These are phyloP conservation scores for Symbiodinium pilosum DNA, from an alignment of 73 alveolate genomes.

Conservation along the genomic window DNA sequence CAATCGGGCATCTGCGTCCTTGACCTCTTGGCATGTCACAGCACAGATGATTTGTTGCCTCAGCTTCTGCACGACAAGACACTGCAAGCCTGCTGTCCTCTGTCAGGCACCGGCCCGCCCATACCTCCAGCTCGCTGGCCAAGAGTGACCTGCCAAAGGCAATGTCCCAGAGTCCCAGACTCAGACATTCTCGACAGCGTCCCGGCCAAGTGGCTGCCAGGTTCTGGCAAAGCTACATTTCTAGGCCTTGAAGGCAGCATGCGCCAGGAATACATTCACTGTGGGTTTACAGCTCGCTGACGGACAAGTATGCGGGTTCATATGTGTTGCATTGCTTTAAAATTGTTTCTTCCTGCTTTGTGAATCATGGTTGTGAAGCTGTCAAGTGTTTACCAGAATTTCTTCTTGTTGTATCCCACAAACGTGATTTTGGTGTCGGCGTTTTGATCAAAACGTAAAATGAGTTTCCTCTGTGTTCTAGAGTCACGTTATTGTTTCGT, in stretches of 20 bases:
- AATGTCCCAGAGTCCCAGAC: neutral
- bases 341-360: too few relatives aligned
- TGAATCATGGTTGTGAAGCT: too few relatives aligned
- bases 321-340: too few relatives aligned
- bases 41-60: slow-evolving; percentile 53
- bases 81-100: neutral
- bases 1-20: slow-evolving; percentile 13
- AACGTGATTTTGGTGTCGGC: too few relatives aligned
- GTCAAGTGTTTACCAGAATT: too few relatives aligned
- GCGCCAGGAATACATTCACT: neutral
- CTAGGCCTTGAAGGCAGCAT: neutral
- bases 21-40: slow-evolving; percentile 70
- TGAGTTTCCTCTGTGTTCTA: too few relatives aligned
- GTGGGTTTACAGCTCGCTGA: neutral
- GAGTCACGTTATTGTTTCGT: too few relatives aligned
- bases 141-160: slow-evolving; percentile 6
- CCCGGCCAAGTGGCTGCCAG: neutral
- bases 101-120: slow-evolving; percentile 49
- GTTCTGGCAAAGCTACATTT: neutral
- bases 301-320: neutral
- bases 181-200: too few relatives aligned
- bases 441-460: too few relatives aligned
- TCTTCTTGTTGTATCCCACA: too few relatives aligned
- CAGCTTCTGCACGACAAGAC: neutral
- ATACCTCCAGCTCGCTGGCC: slow-evolving; percentile 90